Evolutionary conservation across 495 filamentous ascomycete genomes (phyloP).

Genomic region (Aspergillus heteromorphus): DNA sequence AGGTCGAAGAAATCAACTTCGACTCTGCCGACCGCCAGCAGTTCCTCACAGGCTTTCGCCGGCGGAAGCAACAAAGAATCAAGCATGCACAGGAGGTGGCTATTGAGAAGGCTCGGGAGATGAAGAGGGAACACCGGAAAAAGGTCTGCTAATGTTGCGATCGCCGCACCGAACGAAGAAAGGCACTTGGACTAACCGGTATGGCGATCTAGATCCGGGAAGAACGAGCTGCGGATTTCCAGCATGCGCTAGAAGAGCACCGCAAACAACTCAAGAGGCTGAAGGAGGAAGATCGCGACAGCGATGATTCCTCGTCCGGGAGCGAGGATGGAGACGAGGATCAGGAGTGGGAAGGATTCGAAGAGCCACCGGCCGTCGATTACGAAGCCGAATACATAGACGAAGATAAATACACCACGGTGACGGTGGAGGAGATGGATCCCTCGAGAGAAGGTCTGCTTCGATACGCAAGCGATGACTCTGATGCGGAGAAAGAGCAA

Average conservation of each 20-base stretch:
- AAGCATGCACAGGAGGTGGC: slow-evolving; percentile 79
- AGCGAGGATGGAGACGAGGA: slow-evolving; percentile 28
- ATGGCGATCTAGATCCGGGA: slow-evolving; percentile 60
- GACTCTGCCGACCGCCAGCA: slow-evolving; percentile 71
- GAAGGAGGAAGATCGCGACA: slow-evolving; percentile 48
- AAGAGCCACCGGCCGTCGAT: slow-evolving; percentile 56
- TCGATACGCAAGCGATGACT: slow-evolving; percentile 45
- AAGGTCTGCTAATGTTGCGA: slow-evolving; percentile 47
- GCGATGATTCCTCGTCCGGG: slow-evolving; percentile 32
- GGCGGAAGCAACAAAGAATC: slow-evolving; percentile 78
- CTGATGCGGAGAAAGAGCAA: slow-evolving; percentile 37
- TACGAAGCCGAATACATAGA: slow-evolving; percentile 93
- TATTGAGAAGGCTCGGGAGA: slow-evolving; percentile 63
- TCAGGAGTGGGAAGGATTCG: slow-evolving; percentile 60
- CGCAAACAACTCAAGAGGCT: slow-evolving; percentile 53
- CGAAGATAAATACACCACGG: slow-evolving; percentile 90
- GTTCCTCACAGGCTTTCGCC: slow-evolving; percentile 93
- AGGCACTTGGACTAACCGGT: slow-evolving; percentile 9
- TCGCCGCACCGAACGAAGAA: background rate
- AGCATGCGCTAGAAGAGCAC: slow-evolving; percentile 70
- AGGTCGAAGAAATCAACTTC: slow-evolving; percentile 76
- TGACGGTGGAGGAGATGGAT: slow-evolving; percentile 88
- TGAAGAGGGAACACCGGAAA: slow-evolving; percentile 64
- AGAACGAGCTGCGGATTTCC: slow-evolving; percentile 69
- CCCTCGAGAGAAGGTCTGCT: slow-evolving; percentile 65